These are phyloP conservation scores for Linum usitatissimum DNA, from an alignment of 345 rosid species.

Conservation along the genomic window DNA sequence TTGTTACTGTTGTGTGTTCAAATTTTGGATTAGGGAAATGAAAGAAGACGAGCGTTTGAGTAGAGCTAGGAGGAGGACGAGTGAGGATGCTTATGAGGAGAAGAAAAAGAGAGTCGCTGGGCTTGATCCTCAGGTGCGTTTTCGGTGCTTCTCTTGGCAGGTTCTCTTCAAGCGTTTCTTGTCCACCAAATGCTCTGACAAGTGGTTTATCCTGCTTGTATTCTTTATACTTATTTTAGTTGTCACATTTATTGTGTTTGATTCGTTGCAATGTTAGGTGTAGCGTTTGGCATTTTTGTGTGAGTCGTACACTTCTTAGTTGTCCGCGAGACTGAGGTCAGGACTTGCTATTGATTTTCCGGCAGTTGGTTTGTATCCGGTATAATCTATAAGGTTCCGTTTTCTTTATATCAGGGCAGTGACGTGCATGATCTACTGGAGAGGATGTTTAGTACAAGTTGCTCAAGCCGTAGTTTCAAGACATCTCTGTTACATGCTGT, in stretches of 20 bases:
- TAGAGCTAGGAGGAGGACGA: constrained; percentile 20
- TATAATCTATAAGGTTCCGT: constrained; percentile 4
- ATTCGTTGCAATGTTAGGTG: neutral
- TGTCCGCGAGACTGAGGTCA: neutral
- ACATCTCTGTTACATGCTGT: constrained; percentile 49
- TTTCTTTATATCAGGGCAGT: constrained; percentile 42
- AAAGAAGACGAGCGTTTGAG: constrained; percentile 28
- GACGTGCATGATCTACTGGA: constrained; percentile 55
- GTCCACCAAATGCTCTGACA: neutral
- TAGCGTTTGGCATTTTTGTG: no score
- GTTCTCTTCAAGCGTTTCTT: neutral
- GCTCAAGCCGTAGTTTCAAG: constrained; percentile 32
- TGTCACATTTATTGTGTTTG: neutral
- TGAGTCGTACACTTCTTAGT: neutral
- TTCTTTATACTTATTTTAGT: no score
- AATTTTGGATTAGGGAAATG: constrained; percentile 23
- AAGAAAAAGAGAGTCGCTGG: constrained; percentile 38
- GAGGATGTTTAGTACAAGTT: constrained; percentile 27
- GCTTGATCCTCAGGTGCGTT: constrained; percentile 74
- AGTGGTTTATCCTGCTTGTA: neutral
- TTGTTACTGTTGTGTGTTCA: neutral
- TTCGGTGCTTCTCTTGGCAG: neutral
- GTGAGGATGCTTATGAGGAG: constrained; percentile 24
- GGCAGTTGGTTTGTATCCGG: neutral
- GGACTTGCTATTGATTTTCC: neutral